These are phyloP conservation scores for Scenedesmus sp. DNA, from an alignment of 163 green algal species.

Conservation along the genomic window DNA sequence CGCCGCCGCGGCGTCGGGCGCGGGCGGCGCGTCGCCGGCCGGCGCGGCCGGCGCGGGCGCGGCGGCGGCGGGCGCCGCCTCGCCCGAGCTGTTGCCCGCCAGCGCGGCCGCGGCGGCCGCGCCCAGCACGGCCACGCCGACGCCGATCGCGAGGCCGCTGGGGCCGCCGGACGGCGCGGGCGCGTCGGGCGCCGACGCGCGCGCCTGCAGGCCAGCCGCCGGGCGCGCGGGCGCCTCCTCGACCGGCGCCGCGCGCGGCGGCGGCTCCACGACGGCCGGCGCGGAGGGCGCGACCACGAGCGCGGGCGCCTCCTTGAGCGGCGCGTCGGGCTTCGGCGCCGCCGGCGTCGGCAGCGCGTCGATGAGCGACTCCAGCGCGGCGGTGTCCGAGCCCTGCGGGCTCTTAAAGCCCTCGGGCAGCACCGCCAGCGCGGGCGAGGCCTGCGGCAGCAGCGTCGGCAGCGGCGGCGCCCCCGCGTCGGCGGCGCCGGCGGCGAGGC, in stretches of 20 bases:
- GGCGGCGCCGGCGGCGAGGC: too few species aligned
- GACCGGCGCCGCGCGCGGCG: background rate
- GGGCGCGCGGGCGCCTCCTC: too few species aligned
- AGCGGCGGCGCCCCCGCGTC: too few species aligned
- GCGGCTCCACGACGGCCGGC: slow-evolving; percentile 22
- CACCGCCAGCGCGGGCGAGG: background rate
- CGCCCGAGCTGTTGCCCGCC: slow-evolving; percentile 2
- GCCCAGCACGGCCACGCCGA: slow-evolving; percentile 24
- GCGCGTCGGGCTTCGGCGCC: slow-evolving; percentile 9
- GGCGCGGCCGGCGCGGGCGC: slow-evolving; percentile 9
- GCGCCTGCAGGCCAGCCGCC: too few species aligned
- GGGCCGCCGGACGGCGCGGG: background rate
- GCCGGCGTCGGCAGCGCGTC: slow-evolving; percentile 22
- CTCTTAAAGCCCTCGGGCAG: slow-evolving; percentile 3
- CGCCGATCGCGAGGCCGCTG: slow-evolving; percentile 32
- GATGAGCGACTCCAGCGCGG: slow-evolving; percentile 13
- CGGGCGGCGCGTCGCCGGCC: background rate
- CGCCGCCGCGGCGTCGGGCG: background rate
- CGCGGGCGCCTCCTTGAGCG: slow-evolving; percentile 9
- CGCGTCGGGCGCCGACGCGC: too few species aligned
- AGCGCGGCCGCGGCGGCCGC: slow-evolving; percentile 15
- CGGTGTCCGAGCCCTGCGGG: slow-evolving; percentile 15
- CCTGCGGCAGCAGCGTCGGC: too few species aligned
- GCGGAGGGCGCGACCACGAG: slow-evolving; percentile 6
- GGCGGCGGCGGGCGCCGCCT: background rate